Percentiles rank a stretch among this genome's conserved stretches.
Evolutionary conservation across 768 basidiomycete species (phyloP).

Genomic region (Mycena amicta): DNA sequence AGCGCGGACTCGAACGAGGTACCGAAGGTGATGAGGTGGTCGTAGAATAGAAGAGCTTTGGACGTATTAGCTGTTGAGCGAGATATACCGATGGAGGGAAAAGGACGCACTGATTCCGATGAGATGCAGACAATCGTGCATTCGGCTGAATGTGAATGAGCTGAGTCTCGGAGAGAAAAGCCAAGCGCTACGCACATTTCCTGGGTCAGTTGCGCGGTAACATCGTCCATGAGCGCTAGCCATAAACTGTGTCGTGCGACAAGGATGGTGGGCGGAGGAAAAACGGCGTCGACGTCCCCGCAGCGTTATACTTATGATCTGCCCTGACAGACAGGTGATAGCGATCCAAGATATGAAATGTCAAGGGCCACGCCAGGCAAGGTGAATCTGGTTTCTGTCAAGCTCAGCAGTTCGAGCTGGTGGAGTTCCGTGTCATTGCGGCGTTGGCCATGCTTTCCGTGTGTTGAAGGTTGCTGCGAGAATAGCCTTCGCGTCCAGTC

Average conservation of each 20-base stretch:
- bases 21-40: constrained; percentile 10
- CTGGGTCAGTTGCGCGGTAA: neutral
- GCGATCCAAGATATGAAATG: too few relatives aligned
- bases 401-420: too few relatives aligned
- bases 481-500: too few relatives aligned
- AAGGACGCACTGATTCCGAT: constrained; percentile 5
- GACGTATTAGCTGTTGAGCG: neutral
- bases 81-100: neutral
- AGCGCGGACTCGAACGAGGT: too few relatives aligned
- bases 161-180: neutral
- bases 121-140: constrained; percentile 1
- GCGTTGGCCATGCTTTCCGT: too few relatives aligned
- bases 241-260: neutral
- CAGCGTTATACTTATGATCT: too few relatives aligned
- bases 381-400: too few relatives aligned
- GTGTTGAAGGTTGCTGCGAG: too few relatives aligned
- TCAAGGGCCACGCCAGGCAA: too few relatives aligned
- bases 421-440: too few relatives aligned
- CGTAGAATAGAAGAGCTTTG: constrained; percentile 6
- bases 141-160: neutral
- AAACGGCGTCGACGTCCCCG: too few relatives aligned
- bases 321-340: too few relatives aligned
- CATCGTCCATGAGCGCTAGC: neutral
- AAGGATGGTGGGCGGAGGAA: neutral
- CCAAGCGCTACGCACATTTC: neutral